A percentile compares a stretch with the other conserved stretches of the same genome.
phyloP scores from a whole-genome alignment of 148 eudicot species.

The Dianthus caryophyllus region DNA sequence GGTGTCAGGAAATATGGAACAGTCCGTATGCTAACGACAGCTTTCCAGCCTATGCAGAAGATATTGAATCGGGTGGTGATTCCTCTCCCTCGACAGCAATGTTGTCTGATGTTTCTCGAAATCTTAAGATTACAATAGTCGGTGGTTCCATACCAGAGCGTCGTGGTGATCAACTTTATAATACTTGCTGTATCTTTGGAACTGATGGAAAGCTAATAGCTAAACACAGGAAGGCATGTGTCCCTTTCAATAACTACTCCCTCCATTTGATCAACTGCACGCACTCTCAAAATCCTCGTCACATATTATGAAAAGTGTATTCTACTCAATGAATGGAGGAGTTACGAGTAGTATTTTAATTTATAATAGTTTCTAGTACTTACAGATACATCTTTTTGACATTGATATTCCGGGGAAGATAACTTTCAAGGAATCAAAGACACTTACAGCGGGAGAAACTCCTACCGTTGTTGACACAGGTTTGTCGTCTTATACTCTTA shows the following conservation, averaged over 20 bases:
- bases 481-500: slow-evolving; percentile 18
- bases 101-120: slow-evolving; percentile 59
- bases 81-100: slow-evolving; percentile 73
- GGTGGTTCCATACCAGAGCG: slow-evolving; percentile 88
- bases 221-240: slow-evolving; percentile 72
- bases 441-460: slow-evolving; percentile 67
- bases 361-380: neutral
- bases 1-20: slow-evolving; percentile 73
- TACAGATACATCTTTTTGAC: slow-evolving; percentile 72
- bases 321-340: too few species aligned
- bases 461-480: slow-evolving; percentile 81
- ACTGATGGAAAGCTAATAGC: slow-evolving; percentile 60
- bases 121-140: slow-evolving; percentile 51
- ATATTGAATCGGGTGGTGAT: slow-evolving; percentile 63
- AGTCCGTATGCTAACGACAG: slow-evolving; percentile 76
- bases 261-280: too few species aligned
- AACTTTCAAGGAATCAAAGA: slow-evolving; percentile 58
- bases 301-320: too few species aligned
- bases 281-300: too few species aligned
- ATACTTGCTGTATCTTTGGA: slow-evolving; percentile 67
- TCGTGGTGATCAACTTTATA: slow-evolving; percentile 56
- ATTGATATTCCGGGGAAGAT: slow-evolving; percentile 72
- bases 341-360: neutral
- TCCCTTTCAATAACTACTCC: neutral
- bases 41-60: slow-evolving; percentile 69